Conservation (phyloP, 768 basidiomycete genomes). For the Peribolospora kevripleyi region DNA sequence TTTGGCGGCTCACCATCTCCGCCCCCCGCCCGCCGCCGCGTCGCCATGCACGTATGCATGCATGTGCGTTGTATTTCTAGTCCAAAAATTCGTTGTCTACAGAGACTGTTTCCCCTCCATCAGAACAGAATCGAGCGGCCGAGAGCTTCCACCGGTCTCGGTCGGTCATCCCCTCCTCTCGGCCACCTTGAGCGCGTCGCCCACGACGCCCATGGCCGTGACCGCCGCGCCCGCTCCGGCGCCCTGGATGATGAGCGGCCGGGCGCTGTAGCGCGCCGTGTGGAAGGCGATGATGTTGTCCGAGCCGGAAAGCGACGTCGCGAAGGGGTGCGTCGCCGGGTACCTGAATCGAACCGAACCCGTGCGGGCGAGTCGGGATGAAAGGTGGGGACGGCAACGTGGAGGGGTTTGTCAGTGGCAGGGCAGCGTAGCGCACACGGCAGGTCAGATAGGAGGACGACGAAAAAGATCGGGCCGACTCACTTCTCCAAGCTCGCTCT, state of each 20-base stretch:
- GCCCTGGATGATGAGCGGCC: constrained; percentile 82
- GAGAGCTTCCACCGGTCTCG: too few relatives aligned
- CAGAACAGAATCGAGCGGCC: too few relatives aligned
- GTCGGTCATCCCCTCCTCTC: constrained; percentile 12
- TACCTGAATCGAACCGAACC: constrained; percentile 32
- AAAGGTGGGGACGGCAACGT: neutral
- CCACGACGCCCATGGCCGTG: constrained; percentile 91
- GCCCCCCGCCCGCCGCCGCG: too few relatives aligned
- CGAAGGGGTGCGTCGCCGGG: constrained; percentile 69
- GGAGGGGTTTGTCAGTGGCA: neutral
- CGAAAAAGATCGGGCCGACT: constrained; percentile 15
- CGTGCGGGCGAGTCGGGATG: neutral
- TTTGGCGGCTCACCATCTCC: too few relatives aligned
- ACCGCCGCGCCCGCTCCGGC: constrained; percentile 94
- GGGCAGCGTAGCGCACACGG: neutral
- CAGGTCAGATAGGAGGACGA: neutral
- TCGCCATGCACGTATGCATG: too few relatives aligned
- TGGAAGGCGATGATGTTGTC: constrained; percentile 98
- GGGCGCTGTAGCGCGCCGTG: constrained; percentile 63
- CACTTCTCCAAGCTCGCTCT: constrained; percentile 77
- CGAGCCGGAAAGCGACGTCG: constrained; percentile 79
- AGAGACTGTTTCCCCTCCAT: too few relatives aligned
- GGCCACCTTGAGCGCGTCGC: constrained; percentile 41
- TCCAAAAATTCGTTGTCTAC: too few relatives aligned
- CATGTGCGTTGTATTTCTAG: too few relatives aligned